Evolutionary conservation across 352 stramenopile species (phyloP).

Genomic region (Phytopythium aichiense): DNA sequence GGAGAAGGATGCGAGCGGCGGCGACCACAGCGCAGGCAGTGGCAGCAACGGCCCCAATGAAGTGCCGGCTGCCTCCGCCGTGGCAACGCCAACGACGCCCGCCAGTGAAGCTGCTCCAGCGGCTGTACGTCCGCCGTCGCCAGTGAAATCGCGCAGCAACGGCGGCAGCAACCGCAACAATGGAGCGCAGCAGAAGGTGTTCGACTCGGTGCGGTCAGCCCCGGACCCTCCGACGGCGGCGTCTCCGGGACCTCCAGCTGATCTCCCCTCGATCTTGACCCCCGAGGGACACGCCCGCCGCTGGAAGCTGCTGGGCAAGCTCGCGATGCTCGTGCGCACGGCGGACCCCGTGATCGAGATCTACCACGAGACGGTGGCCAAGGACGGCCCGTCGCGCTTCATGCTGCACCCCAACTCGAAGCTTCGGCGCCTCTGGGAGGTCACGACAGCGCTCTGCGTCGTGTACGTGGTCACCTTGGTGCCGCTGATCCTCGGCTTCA

Average conservation of each 20-base stretch:
- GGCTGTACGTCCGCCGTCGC: not conserved
- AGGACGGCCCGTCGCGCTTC: slow-evolving; percentile 42
- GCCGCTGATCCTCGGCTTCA: slow-evolving; percentile 64
- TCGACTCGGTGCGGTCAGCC: not conserved
- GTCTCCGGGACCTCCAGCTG: not conserved
- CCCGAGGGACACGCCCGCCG: not conserved
- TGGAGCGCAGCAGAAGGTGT: not conserved
- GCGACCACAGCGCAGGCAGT: no score
- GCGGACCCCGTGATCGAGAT: slow-evolving; percentile 58
- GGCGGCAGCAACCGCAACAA: not conserved
- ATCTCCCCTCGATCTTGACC: not conserved
- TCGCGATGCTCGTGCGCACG: slow-evolving; percentile 32
- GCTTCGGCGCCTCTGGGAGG: slow-evolving; percentile 63
- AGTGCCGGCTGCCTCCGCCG: not conserved
- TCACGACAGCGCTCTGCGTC: slow-evolving; percentile 61
- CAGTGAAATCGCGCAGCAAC: not conserved
- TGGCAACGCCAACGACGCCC: not conserved
- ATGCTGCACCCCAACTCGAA: slow-evolving; percentile 85
- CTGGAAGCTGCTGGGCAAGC: slow-evolving; percentile 27
- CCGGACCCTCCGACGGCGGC: not conserved
- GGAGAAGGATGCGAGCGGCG: not conserved
- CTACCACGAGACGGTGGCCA: slow-evolving; percentile 57
- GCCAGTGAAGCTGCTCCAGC: not conserved
- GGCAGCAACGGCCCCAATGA: not conserved
- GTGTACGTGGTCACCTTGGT: slow-evolving; percentile 77